Base-by-base conservation (phyloP, 345 rosid genomes). In the Aurinia saxatilis region DNA sequence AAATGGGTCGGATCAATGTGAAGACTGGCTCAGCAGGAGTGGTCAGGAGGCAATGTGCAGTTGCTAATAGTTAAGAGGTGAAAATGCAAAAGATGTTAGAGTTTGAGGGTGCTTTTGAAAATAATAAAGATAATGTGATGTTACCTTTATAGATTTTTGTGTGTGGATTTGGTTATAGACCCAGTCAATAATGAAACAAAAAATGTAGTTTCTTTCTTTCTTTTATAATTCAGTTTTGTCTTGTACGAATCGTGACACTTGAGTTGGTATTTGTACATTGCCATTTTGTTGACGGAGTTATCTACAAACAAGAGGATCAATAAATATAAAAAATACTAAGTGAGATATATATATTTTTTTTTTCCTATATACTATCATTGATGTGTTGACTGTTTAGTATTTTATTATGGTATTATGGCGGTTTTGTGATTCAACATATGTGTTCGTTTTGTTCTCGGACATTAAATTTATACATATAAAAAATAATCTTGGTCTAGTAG, bases 1-100 rank as follows among this genome's bases (percentile, higher is more conserved):
- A 84, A 70, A 77, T 88, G 90, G 92, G 86, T 17, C 69, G 80
- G 66, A 47, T 80, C 56, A 66, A 78, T 36, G 95, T 83, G 2
- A 86, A 78, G 62, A 83, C 89, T 2, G 96, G 98, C 1, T 37
- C 86, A 16, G 51, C 23, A 0, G 95, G 95, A 6, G 82, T 81
- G 61, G 80, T 91, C 39, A 81, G 98, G 65, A 83, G 78, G 71
- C 77, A 75, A 2, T 88, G 96, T 68, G 76, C 82, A 0, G n/a
- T 81, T 14, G 87, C 82, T 6, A 86, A 80, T 65, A 78, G 80
- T 57, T 82, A 56, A 74, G 15, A 16, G 61, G 51, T 36, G 55
- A 12, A 44, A 13, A 44, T 46, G 2, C 8, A 11, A 34, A 9
- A 36, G 33, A 8, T 50, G 3, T 44, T 41, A 5, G 40, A 61